Evolutionary conservation across 2,329 filamentous ascomycete genomes (phyloP), one percentile per base, ranked within the genome.

Genomic region (Claviceps humidiphila): DNA sequence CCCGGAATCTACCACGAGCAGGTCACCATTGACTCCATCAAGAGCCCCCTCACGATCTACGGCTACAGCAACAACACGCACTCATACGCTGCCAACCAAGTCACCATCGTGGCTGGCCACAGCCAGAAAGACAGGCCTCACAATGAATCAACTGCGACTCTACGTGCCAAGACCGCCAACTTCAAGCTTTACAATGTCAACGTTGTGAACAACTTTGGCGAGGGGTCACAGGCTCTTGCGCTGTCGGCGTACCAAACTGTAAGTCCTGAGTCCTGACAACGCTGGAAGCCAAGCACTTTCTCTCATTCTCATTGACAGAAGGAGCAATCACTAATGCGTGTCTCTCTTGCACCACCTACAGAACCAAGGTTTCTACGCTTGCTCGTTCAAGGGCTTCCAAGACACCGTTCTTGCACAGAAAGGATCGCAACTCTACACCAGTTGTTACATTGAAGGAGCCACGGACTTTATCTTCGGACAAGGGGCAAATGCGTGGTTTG

Each of bases 161-260:
- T 75, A 22, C 63, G 69, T 7, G 67, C 71, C 17, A 65, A 68
- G 58, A 71, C 74, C 0, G 60, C 64, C 7, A 73, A 76, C 56
- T 71, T 82, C 55, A 77, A 75, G 56, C 64, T 82, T 16, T 84
- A 83, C 68, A 84, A 84, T 58, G 66, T 84, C 62, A 79, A 75
- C 51, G 63, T 75, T 5, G 61, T 65, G 26, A 76, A 76, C 58
- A 65, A 64, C 0, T 70, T 69, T 52, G 73, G 73, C n/a, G 56
- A 68, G 52, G 71, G 71, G 2, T 64, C 63, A 8, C 72, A 74
- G 58, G 72, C 72, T 11, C 65, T 75, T 26, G 73, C 73, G 2
- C 37, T 60, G 30, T 58, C 58, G 7, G 61, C 74, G 5, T 68
- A 67, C 22, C 70, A 69, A 1, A 50, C 49, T 14, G 53, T 50